Conservation (phyloP, 768 basidiomycete genomes). For the Suillus plorans region DNA sequence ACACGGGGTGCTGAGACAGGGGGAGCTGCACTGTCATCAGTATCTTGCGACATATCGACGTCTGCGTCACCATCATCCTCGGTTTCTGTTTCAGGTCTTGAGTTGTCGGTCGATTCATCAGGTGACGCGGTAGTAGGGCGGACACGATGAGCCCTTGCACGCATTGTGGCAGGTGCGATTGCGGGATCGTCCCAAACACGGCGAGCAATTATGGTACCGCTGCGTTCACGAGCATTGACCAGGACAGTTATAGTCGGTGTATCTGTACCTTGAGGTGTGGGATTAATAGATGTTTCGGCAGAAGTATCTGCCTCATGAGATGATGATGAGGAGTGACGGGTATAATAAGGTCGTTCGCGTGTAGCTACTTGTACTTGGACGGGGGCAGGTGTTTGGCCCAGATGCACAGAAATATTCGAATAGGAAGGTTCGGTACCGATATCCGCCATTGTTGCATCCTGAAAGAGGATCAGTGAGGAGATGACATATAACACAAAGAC, state of each 20-base stretch:
- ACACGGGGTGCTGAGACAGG: conserved; percentile 31
- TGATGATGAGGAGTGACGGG: conserved; percentile 20
- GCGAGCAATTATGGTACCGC: conserved; percentile 72
- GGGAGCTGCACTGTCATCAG: conserved; percentile 28
- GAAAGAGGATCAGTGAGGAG: conserved; percentile 3
- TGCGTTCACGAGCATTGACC: conserved; percentile 63
- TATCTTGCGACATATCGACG: conserved; percentile 45
- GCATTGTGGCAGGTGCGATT: conserved; percentile 20
- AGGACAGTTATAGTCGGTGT: conserved; percentile 64
- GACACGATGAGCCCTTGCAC: conserved; percentile 31
- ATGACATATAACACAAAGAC: not conserved
- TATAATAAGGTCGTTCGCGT: conserved; percentile 17
- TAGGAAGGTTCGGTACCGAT: conserved; percentile 14
- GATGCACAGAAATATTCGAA: conserved; percentile 23
- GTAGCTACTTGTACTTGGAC: conserved; percentile 20
- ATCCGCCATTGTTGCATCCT: conserved; percentile 37
- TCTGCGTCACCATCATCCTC: conserved; percentile 71
- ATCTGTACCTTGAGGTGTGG: conserved; percentile 57
- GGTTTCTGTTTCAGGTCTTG: conserved; percentile 71
- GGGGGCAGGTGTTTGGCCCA: conserved; percentile 21
- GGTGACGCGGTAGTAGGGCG: conserved; percentile 39
- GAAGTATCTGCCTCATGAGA: conserved; percentile 57
- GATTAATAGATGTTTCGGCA: conserved; percentile 57
- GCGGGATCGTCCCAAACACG: conserved; percentile 53
- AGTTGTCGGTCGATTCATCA: conserved; percentile 46